These are phyloP conservation scores for Rhododendron vialii DNA, from an alignment of 148 eudicot species.

Conservation along the genomic window DNA sequence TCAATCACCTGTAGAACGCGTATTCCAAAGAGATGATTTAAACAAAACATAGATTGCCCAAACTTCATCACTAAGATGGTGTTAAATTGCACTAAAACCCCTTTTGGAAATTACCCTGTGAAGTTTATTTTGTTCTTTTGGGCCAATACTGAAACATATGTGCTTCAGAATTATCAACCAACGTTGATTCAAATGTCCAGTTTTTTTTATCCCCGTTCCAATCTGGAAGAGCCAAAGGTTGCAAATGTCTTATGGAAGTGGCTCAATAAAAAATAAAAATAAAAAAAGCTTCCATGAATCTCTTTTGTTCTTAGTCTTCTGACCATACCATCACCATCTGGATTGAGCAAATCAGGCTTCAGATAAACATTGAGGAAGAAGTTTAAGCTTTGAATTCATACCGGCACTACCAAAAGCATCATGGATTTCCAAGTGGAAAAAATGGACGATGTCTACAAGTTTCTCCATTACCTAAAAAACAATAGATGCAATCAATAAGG, in stretches of 20 bases:
- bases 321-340: background rate
- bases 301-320: background rate
- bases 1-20: background rate
- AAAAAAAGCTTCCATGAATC: background rate
- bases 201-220: background rate
- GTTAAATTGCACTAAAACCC: background rate
- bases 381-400: conserved; percentile 29
- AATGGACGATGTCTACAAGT: conserved; percentile 87
- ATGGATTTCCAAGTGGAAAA: conserved; percentile 79
- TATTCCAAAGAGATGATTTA: background rate
- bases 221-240: background rate
- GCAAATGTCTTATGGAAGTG: background rate
- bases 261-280: background rate
- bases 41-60: background rate
- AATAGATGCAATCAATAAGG: conserved; percentile 7
- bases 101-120: background rate
- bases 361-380: background rate
- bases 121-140: background rate
- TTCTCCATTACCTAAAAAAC: conserved; percentile 89
- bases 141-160: background rate
- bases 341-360: background rate
- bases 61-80: background rate
- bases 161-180: background rate
- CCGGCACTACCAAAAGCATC: conserved; percentile 80
- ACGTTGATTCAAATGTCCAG: background rate